These are phyloP conservation scores for Tuber umbilicatum DNA, from an alignment of 495 filamentous ascomycete genomes.

Conservation along the genomic window DNA sequence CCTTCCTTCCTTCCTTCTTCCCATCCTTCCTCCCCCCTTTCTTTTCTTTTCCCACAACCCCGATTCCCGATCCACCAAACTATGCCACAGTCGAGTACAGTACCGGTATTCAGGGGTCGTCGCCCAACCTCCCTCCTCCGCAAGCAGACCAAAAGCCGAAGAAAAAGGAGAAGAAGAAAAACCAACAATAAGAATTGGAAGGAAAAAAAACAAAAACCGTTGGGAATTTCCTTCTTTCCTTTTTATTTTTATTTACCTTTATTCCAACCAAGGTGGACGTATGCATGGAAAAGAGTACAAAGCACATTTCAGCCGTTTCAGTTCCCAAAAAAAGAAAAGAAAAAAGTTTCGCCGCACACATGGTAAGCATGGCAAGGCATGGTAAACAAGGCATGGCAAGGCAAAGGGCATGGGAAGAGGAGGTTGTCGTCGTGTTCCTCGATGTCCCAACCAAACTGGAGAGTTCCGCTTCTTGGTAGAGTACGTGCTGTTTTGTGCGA, in stretches of 20 bases:
- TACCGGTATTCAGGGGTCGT: background rate
- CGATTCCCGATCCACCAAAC: background rate
- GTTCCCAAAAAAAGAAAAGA: background rate
- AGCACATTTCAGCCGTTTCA: slow-evolving; percentile 2
- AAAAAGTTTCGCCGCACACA: background rate
- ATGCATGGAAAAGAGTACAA: background rate
- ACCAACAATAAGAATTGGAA: background rate
- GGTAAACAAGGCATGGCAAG: background rate
- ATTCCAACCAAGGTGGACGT: background rate
- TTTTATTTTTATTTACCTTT: background rate
- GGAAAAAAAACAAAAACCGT: background rate
- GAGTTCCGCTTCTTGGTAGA: background rate
- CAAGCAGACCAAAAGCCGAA: background rate
- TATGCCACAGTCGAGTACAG: background rate
- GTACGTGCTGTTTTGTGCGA: background rate
- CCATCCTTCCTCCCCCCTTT: background rate
- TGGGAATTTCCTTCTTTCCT: background rate
- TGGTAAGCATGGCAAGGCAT: background rate
- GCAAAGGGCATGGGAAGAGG: background rate
- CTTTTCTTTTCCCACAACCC: background rate
- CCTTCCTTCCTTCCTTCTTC: background rate
- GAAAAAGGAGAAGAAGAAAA: background rate
- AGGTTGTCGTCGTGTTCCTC: background rate
- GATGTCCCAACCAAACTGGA: slow-evolving; percentile 2
- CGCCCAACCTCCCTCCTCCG: background rate